Evolutionary conservation across 1,284 basidiomycete genomes (phyloP).

Genomic region (Puccinia novopanici): DNA sequence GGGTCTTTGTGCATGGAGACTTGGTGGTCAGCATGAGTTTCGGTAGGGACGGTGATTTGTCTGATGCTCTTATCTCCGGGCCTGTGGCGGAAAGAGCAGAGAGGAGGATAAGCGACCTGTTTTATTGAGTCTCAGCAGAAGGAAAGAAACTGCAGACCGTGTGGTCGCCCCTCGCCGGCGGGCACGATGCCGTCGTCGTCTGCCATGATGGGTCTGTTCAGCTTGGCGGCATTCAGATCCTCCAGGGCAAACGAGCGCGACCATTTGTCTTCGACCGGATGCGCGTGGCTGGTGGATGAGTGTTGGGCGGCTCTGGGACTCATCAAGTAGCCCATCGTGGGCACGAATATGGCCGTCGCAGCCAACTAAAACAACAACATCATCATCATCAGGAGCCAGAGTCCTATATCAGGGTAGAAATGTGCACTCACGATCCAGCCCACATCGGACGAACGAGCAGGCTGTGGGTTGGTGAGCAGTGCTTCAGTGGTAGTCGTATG

Average conservation of each 20-base stretch:
- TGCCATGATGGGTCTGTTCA: constrained; percentile 32
- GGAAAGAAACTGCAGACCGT: background rate
- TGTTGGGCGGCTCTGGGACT: constrained; percentile 21
- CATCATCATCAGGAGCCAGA: background rate
- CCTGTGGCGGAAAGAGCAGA: background rate
- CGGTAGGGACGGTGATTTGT: constrained; percentile 25
- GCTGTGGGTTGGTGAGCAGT: background rate
- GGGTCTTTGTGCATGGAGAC: constrained; percentile 16
- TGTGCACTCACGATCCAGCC: constrained; percentile 17
- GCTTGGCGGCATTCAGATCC: constrained; percentile 2
- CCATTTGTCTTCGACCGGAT: constrained; percentile 33
- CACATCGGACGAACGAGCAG: constrained; percentile 8
- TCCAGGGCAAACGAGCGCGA: constrained; percentile 19
- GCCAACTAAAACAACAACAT: background rate
- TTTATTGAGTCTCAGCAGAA: background rate
- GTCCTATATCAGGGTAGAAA: background rate
- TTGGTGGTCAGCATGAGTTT: constrained; percentile 31
- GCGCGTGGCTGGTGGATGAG: constrained; percentile 33
- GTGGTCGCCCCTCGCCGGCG: constrained; percentile 34
- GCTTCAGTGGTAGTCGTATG: background rate
- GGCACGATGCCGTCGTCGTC: constrained; percentile 30
- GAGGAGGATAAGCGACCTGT: background rate
- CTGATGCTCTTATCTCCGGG: constrained; percentile 23
- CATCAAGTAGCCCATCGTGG: constrained; percentile 30
- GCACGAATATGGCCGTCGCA: constrained; percentile 23